These are phyloP conservation scores for Helotiales sp. DNA, from an alignment of 2,329 filamentous ascomycete genomes.

Conservation along the genomic window DNA sequence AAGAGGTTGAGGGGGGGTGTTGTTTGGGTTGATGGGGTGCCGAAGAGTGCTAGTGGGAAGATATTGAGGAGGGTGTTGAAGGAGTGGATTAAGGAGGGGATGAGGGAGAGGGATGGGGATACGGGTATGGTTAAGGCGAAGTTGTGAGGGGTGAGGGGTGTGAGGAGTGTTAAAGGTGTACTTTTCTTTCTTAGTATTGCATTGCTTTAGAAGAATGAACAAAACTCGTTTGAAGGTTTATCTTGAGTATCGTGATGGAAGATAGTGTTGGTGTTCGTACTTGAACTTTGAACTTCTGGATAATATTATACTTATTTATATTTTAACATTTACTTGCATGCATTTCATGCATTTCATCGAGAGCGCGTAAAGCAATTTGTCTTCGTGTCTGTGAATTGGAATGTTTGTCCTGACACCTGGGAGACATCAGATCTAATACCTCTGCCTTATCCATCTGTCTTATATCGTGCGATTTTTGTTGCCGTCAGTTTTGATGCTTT, in stretches of 20 bases:
- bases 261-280: too few species aligned
- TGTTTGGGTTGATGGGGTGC: slow-evolving; percentile 62
- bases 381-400: slow-evolving; percentile 24
- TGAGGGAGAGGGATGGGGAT: background rate
- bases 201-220: slow-evolving; percentile 34
- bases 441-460: too few species aligned
- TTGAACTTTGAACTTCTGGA: too few species aligned
- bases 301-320: too few species aligned
- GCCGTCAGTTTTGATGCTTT: slow-evolving; percentile 10
- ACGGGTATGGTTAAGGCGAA: slow-evolving; percentile 1
- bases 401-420: slow-evolving; percentile 17
- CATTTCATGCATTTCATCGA: too few species aligned
- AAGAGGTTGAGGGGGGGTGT: slow-evolving; percentile 72
- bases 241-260: background rate
- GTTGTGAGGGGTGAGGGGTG: background rate
- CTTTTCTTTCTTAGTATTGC: slow-evolving; percentile 35
- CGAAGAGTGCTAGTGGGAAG: slow-evolving; percentile 63
- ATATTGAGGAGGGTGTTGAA: slow-evolving; percentile 47
- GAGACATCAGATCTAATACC: too few species aligned
- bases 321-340: too few species aligned
- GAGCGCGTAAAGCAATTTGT: too few species aligned
- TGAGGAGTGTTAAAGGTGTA: too few species aligned
- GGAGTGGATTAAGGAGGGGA: slow-evolving; percentile 38
- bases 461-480: too few species aligned
- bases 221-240: background rate